These are phyloP conservation scores for Sedum album DNA, from an alignment of 164 flowering plant species.

Conservation along the genomic window DNA sequence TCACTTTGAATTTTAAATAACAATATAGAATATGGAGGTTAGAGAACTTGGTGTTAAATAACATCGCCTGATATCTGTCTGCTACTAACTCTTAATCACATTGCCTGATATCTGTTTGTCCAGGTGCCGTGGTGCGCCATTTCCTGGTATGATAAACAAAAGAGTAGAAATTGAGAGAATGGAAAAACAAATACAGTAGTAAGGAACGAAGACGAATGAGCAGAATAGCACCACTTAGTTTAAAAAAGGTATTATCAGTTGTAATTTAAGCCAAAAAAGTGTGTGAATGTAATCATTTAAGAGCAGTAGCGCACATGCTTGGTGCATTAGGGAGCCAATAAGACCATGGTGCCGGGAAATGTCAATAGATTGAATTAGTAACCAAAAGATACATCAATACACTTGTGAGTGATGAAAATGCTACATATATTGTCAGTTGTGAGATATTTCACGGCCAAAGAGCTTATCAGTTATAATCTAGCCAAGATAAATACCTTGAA, in stretches of 20 bases:
- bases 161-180: background rate
- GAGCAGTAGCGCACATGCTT: background rate
- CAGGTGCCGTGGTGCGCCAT: background rate
- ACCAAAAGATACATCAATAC: background rate
- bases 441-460: background rate
- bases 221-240: background rate
- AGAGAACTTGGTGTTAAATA: too few relatives aligned
- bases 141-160: background rate
- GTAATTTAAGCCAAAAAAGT: background rate
- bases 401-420: background rate
- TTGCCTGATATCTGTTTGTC: background rate
- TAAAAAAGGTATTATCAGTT: background rate
- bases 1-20: background rate
- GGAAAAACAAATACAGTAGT: background rate
- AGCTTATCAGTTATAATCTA: background rate
- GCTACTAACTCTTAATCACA: conserved; percentile 2
- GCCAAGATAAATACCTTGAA: conserved; percentile 9
- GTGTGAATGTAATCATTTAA: background rate
- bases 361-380: too few relatives aligned
- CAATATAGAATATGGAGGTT: background rate
- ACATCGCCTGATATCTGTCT: too few relatives aligned
- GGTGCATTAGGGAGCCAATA: background rate
- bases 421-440: background rate
- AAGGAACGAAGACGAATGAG: background rate
- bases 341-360: background rate